Percentiles rank a stretch among this genome's conserved stretches.
Conservation (phyloP, 1,284 basidiomycete genomes). For the Rhodofomes roseus region DNA sequence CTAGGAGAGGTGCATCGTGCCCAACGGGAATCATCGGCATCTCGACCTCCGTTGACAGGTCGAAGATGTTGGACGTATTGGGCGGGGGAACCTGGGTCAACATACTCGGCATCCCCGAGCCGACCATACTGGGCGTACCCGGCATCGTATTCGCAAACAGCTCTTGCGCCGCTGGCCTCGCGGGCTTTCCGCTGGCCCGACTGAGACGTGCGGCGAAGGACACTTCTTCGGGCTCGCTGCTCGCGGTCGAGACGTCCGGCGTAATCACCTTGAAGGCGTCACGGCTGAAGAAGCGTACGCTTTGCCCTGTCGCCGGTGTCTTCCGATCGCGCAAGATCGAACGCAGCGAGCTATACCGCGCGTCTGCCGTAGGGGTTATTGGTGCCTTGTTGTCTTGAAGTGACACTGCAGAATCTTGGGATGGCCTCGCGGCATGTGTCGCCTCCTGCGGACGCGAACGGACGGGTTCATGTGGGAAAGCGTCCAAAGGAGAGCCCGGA, state of each 20-base stretch:
- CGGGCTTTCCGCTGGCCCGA: constrained; percentile 9
- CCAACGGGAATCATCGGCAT: constrained; percentile 44
- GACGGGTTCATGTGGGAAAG: neutral
- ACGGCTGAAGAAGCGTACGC: constrained; percentile 70
- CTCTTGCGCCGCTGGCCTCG: constrained; percentile 26
- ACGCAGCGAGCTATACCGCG: constrained; percentile 47
- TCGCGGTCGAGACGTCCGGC: constrained; percentile 54
- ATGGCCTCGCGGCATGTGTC: neutral
- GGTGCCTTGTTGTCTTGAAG: constrained; percentile 10
- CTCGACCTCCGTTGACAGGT: constrained; percentile 47
- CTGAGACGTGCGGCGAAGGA: constrained; percentile 38
- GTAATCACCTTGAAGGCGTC: constrained; percentile 61
- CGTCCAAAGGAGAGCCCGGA: neutral
- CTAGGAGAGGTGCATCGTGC: constrained; percentile 38
- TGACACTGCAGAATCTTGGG: neutral
- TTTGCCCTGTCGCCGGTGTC: constrained; percentile 71
- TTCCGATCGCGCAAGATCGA: constrained; percentile 68
- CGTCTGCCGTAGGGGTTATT: constrained; percentile 21
- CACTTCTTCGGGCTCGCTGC: constrained; percentile 32
- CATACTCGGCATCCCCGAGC: neutral
- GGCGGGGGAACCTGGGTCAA: constrained; percentile 31
- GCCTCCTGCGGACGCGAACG: neutral
- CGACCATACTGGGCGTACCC: constrained; percentile 15
- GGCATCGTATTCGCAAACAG: constrained; percentile 27
- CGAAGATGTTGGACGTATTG: constrained; percentile 44